Percentiles rank a stretch among this genome's conserved stretches.
Evolutionary conservation across 2,329 filamentous ascomycete species (phyloP).

Genomic region (Aspergillus candidus): DNA sequence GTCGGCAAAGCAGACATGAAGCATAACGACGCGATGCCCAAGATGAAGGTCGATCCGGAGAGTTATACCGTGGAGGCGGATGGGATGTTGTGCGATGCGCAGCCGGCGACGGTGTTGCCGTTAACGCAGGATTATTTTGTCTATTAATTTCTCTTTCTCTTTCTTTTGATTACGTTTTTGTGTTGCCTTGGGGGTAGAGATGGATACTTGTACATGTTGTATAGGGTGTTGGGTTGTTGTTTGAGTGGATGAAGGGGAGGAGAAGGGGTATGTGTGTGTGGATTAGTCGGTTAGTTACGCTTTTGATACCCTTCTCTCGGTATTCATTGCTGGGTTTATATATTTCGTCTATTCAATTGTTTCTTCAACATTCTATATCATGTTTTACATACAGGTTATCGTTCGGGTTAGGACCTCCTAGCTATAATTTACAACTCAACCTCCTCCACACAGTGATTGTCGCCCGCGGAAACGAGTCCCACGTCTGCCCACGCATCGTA

Average conservation of each 20-base stretch:
- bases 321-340: too few species aligned
- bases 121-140: conserved; percentile 56
- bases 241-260: too few species aligned
- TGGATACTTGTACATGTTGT: too few species aligned
- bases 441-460: conserved; percentile 40
- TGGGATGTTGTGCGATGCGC: conserved; percentile 65
- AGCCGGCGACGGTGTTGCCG: conserved; percentile 64
- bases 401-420: too few species aligned
- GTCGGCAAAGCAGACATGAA: conserved; percentile 86
- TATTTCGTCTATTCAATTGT: too few species aligned
- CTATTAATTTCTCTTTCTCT: conserved; percentile 7
- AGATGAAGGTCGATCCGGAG: conserved; percentile 89
- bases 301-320: too few species aligned
- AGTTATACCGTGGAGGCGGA: conserved; percentile 82
- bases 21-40: conserved; percentile 74
- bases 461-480: conserved; percentile 39
- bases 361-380: too few species aligned
- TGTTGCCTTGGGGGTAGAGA: too few species aligned
- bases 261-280: too few species aligned
- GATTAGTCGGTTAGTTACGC: too few species aligned
- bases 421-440: conserved; percentile 32
- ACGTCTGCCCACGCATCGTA: conserved; percentile 39
- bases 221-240: too few species aligned
- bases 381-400: neutral
- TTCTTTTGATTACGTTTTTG: too few species aligned